Evolutionary conservation across 2,329 filamentous ascomycete genomes (phyloP), one percentile per base, ranked within the genome.

Genomic region (Penicillium brevicompactum): DNA sequence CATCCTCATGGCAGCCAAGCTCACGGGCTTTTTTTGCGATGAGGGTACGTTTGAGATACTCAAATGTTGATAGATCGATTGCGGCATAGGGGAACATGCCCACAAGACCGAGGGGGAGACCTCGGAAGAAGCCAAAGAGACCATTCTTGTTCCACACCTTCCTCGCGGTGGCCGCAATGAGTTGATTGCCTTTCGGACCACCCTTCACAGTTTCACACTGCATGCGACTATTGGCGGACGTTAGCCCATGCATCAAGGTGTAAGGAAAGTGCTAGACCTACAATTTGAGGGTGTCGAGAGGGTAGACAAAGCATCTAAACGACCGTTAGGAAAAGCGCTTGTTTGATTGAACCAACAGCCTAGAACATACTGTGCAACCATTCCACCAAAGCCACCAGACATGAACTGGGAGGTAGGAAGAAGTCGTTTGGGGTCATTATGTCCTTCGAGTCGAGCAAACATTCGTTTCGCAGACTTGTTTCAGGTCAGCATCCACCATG

Each of bases 21-120:
- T 82, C 76, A 55, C 84, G 86, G 11, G 91, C 89, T 68, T 91
- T 89, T 61, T 87, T 87, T 4, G 77, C 77, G 32, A 88, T 84
- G 60, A 95, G 86, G 7, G 81, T 81, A 46, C 84, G 85, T 76
- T 99, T 99, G 58, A 97, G 83, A 57, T 94, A 86, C 76, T 99
- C 94, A 69, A 97, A 99, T 0, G 91, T 96, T 61, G 91, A 91
- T 68, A 99, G 88, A 70, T 99, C 94, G 69, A 99, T 95, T 47
- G 94, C 94, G 41, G 92, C 93, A 73, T 97, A 99, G 0, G 94
- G 94, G 67, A 99, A 99, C 87, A 97, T 97, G 71, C 94, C 94
- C 48, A 97, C 78, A 4, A 99, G 82, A 14, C 94, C 94, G 84
- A 97, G 94, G 0, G 92, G 92, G 32, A 99, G 83, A 40, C 94